phyloP scores from a whole-genome alignment of 192 early-diverging fungal species.

The Entophlyctis luteolus region DNA sequence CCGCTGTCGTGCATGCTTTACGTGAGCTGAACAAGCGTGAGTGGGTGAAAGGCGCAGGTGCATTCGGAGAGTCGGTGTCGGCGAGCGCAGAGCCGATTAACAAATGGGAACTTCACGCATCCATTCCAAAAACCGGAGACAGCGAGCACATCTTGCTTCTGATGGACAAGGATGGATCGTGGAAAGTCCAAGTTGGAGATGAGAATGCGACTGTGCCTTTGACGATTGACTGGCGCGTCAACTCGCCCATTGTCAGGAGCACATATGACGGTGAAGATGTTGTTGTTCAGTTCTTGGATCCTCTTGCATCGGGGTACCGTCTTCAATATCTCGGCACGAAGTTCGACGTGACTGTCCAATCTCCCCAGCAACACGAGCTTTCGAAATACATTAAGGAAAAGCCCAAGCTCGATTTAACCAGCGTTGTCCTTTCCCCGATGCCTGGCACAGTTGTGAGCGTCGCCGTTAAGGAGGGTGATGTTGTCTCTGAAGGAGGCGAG shows the following conservation, averaged over 20 bases:
- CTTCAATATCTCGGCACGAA: slow-evolving; percentile 80
- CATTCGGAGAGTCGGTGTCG: slow-evolving; percentile 3
- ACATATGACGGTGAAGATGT: slow-evolving; percentile 35
- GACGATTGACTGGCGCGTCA: slow-evolving; percentile 65
- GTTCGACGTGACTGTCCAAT: slow-evolving; percentile 70
- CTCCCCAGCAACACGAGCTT: slow-evolving; percentile 59
- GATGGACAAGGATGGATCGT: slow-evolving; percentile 10
- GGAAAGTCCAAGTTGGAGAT: slow-evolving; percentile 25
- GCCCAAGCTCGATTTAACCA: slow-evolving; percentile 66
- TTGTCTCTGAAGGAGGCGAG: slow-evolving; percentile 75
- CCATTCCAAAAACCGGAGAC: slow-evolving; percentile 12
- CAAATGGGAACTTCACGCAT: slow-evolving; percentile 28
- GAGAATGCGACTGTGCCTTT: slow-evolving; percentile 28
- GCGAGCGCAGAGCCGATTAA: not conserved
- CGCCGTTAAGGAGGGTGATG: slow-evolving; percentile 74
- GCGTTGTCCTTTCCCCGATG: slow-evolving; percentile 82
- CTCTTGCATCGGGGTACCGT: slow-evolving; percentile 69
- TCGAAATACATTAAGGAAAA: slow-evolving; percentile 71
- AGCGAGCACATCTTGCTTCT: slow-evolving; percentile 5
- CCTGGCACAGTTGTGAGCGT: slow-evolving; percentile 86
- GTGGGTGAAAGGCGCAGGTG: slow-evolving; percentile 48
- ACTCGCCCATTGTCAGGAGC: slow-evolving; percentile 66
- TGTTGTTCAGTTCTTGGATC: slow-evolving; percentile 67
- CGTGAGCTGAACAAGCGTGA: slow-evolving; percentile 59
- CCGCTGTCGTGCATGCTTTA: slow-evolving; percentile 64